phyloP scores from a whole-genome alignment of 2,329 filamentous ascomycete genomes.

The Claviceps sp. region DNA sequence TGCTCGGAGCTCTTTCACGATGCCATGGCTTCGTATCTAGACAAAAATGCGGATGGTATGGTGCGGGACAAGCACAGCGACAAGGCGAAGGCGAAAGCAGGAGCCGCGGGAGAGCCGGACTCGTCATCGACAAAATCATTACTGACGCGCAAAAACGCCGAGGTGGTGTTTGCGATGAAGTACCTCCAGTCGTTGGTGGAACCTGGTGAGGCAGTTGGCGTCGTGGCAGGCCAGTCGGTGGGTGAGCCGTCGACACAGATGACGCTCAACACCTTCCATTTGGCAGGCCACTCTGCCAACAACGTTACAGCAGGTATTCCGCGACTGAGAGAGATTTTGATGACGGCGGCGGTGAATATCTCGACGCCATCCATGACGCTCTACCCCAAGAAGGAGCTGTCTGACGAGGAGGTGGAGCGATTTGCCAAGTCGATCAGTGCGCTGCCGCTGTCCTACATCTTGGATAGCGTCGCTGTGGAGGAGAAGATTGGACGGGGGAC shows the following conservation, averaged over 20 bases:
- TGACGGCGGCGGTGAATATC: conserved; percentile 86
- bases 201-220: conserved; percentile 90
- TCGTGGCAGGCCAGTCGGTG: conserved; percentile 91
- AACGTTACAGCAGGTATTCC: conserved; percentile 99
- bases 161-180: conserved; percentile 77
- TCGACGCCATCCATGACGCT: conserved; percentile 87
- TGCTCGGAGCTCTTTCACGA: conserved; percentile 79
- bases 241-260: conserved; percentile 98
- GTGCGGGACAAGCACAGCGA: conserved; percentile 31
- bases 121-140: conserved; percentile 20
- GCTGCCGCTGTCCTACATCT: conserved; percentile 68
- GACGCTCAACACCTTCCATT: conserved; percentile 99
- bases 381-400: conserved; percentile 59
- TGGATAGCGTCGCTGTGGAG: conserved; percentile 68
- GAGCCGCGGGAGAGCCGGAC: no score
- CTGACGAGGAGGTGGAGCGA: conserved; percentile 52
- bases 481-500: conserved; percentile 66
- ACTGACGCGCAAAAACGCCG: conserved; percentile 58
- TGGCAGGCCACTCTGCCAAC: conserved; percentile 94
- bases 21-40: conserved; percentile 61
- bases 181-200: conserved; percentile 88
- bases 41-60: conserved; percentile 55
- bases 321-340: conserved; percentile 90
- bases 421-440: conserved; percentile 91
- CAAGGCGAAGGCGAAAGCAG: conserved; percentile 11